A percentile compares a stretch with the other conserved stretches of the same genome.
Conservation (phyloP, 1,139 yeast genomes). For the Geotrichum restrictum region DNA sequence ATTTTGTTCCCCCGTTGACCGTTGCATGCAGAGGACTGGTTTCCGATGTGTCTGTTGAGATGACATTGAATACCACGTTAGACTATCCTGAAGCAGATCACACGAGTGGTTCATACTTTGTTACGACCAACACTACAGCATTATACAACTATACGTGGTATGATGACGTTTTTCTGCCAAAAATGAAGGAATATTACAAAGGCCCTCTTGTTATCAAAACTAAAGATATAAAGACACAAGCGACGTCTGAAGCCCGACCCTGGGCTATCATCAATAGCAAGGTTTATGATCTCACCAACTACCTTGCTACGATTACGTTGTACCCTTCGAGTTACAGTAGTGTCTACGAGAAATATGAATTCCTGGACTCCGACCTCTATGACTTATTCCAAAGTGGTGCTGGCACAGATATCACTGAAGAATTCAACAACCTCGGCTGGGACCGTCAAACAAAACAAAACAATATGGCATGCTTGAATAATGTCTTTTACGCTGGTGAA, state of each 20-base stretch:
- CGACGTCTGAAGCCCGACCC: conserved; percentile 26
- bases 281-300: conserved; percentile 41
- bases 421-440: conserved; percentile 31
- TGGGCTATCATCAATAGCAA: conserved; percentile 37
- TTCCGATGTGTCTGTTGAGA: conserved; percentile 31
- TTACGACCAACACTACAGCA: conserved; percentile 31
- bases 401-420: conserved; percentile 40
- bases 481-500: conserved; percentile 38
- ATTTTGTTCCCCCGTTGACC: conserved; percentile 43
- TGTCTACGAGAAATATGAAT: conserved; percentile 32
- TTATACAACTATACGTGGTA: conserved; percentile 41
- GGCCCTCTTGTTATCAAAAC: conserved; percentile 40
- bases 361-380: conserved; percentile 37
- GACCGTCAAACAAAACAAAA: conserved; percentile 30
- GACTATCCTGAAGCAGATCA: conserved; percentile 36
- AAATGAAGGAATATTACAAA: conserved; percentile 37
- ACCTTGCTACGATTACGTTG: conserved; percentile 33
- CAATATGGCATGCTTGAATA: conserved; percentile 39
- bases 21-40: conserved; percentile 42
- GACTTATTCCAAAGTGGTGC: conserved; percentile 35
- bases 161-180: conserved; percentile 37
- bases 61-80: conserved; percentile 35
- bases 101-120: conserved; percentile 34
- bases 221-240: conserved; percentile 28
- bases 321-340: conserved; percentile 27